Conservation (phyloP, 108 stramenopile genomes). For the Schizochytrium sp. region DNA sequence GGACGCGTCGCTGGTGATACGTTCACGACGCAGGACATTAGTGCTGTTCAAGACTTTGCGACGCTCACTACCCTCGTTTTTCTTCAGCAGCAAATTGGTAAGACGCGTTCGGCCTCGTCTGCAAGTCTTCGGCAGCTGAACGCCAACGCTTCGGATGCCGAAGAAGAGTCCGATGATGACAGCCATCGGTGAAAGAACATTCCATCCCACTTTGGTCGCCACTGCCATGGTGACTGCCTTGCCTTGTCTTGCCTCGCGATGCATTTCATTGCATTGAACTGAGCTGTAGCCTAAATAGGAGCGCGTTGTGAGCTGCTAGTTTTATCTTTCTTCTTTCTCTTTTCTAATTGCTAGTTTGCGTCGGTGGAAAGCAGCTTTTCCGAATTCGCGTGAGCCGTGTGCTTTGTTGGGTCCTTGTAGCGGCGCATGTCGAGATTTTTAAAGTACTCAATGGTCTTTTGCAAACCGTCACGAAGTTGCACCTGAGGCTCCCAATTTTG, state of each 20-base stretch:
- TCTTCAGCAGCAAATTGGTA: background rate
- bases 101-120: background rate
- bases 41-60: background rate
- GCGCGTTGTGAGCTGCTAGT: too few relatives aligned
- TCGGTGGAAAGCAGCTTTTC: background rate
- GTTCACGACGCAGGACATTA: background rate
- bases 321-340: too few relatives aligned
- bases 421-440: constrained; percentile 11
- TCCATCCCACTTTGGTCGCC: background rate
- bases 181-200: background rate
- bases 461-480: constrained; percentile 69
- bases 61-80: background rate
- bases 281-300: too few relatives aligned
- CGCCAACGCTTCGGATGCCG: background rate
- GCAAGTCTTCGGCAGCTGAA: background rate
- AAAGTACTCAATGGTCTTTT: constrained; percentile 88
- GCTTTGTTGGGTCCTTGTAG: background rate
- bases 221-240: too few relatives aligned
- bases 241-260: too few relatives aligned
- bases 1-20: background rate
- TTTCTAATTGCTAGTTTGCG: too few relatives aligned
- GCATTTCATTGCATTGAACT: too few relatives aligned
- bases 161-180: background rate
- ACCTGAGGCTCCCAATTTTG: constrained; percentile 75
- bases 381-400: background rate